Evolutionary conservation across 2,329 filamentous ascomycete genomes (phyloP), one percentile per base, ranked within the genome.

Genomic region (Cercospora sp.): DNA sequence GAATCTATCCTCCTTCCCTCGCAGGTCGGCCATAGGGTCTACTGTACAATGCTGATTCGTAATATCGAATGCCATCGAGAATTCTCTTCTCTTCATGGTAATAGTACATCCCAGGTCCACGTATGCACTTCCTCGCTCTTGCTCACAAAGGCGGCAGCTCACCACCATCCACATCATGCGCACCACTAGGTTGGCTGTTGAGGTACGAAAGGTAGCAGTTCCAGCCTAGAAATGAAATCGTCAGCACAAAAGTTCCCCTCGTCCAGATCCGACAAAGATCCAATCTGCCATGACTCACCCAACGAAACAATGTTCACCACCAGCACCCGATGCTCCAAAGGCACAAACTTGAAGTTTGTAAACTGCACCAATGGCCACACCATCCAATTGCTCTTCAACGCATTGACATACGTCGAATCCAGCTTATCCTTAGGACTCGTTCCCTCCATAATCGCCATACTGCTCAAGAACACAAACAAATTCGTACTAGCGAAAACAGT

Each of bases 361-460:
- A 90, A 84, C 83, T 97, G 94, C 66, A 96, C 92, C 73, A 83
- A 83, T 3, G 94, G 94, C 94, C 94, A 97, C 66, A 97, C 81
- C 83, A 92, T 87, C 85, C 92, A 93, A 83, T 97, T 97, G 79
- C 92, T 90, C 79, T 86, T 86, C 76, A 97, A 86, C 34, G 91
- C 91, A 12, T 87, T 85, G 72, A 81, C 80, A 82, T 93, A 97
- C 69, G 87, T 90, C 75, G 86, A 88, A 68, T 87, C 81, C 65
- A 95, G 84, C 82, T 94, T 94, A 76, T 93, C 87, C 74, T 82
- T 80, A 0, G 88, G 87, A 72, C 85, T 83, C 8, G 77, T 81
- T 16, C 79, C 79, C 69, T 79, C 79, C 74, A 79, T 75, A 45
- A 77, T 70, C 26, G 93, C 92, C 93, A 97, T 96, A 77, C 87